These are phyloP conservation scores for Sarocladium strictum DNA, from an alignment of 2,329 filamentous ascomycete genomes.

Conservation along the genomic window DNA sequence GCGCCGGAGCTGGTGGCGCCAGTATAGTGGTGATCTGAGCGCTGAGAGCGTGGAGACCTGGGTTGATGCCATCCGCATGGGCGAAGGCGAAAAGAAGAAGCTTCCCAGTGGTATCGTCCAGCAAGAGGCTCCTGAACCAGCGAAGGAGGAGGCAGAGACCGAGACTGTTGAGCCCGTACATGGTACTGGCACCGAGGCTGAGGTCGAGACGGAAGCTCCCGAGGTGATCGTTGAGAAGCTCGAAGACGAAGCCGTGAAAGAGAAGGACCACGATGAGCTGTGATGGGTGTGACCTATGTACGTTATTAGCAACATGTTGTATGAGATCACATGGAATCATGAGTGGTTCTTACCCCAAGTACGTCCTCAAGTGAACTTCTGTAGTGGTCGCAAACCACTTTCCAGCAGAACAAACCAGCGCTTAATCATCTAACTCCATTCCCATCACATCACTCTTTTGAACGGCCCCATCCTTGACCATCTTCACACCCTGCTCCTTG, in stretches of 20 bases:
- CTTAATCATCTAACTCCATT: conserved; percentile 43
- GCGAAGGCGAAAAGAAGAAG: conserved; percentile 75
- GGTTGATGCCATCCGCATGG: conserved; percentile 87
- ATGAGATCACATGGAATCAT: neutral
- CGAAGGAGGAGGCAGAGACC: conserved; percentile 10
- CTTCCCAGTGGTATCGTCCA: conserved; percentile 55
- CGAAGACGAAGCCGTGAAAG: conserved; percentile 11
- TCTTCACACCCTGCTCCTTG: conserved; percentile 59
- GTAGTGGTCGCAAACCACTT: neutral
- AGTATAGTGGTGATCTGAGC: conserved; percentile 58
- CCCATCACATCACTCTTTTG: conserved; percentile 41
- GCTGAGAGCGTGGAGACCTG: conserved; percentile 66
- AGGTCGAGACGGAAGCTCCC: conserved; percentile 21
- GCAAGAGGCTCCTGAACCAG: conserved; percentile 25
- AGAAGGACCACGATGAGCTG: conserved; percentile 42
- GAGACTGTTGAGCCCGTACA: conserved; percentile 13
- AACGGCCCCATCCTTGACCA: conserved; percentile 52
- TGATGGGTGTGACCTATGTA: conserved; percentile 21
- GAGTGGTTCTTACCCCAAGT: conserved; percentile 3
- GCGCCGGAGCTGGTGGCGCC: conserved; percentile 80
- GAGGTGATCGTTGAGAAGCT: conserved; percentile 19
- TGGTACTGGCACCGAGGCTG: conserved; percentile 21
- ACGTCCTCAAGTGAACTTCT: neutral
- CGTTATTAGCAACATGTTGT: neutral
- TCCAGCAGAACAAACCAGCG: neutral